Evolutionary conservation across 2,329 filamentous ascomycete species (phyloP).

Genomic region (Fusarium circinatum): DNA sequence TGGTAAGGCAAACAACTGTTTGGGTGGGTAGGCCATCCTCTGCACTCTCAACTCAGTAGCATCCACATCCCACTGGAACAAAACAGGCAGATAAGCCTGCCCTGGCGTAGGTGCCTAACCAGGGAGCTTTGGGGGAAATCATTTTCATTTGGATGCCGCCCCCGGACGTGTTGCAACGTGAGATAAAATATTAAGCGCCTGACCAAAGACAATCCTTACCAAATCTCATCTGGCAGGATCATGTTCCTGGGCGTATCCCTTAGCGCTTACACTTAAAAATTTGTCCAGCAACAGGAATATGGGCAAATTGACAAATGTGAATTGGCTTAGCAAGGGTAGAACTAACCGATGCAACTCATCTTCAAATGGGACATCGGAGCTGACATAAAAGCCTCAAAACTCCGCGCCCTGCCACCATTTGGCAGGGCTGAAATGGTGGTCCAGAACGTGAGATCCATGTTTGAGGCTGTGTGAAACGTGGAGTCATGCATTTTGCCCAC

Average conservation of each 20-base stretch:
- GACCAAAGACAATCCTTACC: not conserved
- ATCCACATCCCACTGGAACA: not conserved
- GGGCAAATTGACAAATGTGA: not conserved
- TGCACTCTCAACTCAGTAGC: not conserved
- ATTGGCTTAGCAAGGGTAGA: not conserved
- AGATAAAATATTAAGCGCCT: not conserved
- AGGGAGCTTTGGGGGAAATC: not conserved
- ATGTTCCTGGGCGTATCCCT: not conserved
- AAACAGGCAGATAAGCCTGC: not conserved
- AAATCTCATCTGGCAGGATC: not conserved
- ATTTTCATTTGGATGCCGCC: not conserved
- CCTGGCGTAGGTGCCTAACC: not conserved
- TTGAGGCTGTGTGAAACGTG: not conserved
- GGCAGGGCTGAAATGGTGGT: not conserved
- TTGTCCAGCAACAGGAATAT: not conserved
- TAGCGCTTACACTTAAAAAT: slow-evolving; percentile 6
- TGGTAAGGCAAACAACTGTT: not conserved
- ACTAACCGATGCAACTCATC: not conserved
- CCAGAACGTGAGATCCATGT: not conserved
- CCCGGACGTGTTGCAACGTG: not conserved
- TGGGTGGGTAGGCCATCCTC: not conserved
- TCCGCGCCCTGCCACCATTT: not conserved
- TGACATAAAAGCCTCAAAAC: not conserved
- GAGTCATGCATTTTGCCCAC: not conserved
- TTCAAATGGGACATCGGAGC: not conserved